Base-by-base conservation (phyloP, 805 yeast genomes). In the Lipomyces oligophaga region DNA sequence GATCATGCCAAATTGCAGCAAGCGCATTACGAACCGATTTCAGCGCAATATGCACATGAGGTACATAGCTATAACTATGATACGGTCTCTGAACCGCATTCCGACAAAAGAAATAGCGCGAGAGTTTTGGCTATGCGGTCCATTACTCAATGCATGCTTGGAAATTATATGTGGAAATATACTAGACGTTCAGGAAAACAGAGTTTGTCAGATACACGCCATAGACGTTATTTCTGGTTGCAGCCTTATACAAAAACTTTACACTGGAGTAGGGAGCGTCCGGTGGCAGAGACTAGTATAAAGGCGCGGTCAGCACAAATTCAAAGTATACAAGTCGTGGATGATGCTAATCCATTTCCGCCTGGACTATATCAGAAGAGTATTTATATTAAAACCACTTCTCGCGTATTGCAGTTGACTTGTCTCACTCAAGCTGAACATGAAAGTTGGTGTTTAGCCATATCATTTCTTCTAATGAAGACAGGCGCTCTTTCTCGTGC, bases 141-240 rank as follows among this genome's bases (percentile, higher is more conserved):
- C n/a, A 77, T 90, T 45, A 84, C 97, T 0, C 97, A 90, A 66
- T 85, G 93, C 3, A 88, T 90, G 35, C 84, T 89, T 64, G 98
- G 98, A 42, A 97, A 90, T 63, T 85, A 80, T 55, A 70, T 89
- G 47, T 81, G 75, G 76, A 90, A 90, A 66, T 89, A 89, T 63
- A 85, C 82, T 63, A 79, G 93, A 48, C 83, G 88, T 13, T 71
- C 85, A 40, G 81, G 86, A 31, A 66, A 73, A 5, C 60, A 60
- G 34, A 74, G 83, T 1, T 74, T 86, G 18, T 77, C 90, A 0
- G 93, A 87, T 41, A 76, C 77, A 34, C 77, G 96, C 49, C 98
- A 90, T 62, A 93, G 84, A 61, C 76, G 97, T 55, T 90, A 79
- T 68, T 90, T 90, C 74, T 93, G 97, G 97, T 78, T 93, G 36